These are phyloP conservation scores for Sarcomyxa edulis DNA, from an alignment of 768 basidiomycete genomes.

Conservation along the genomic window DNA sequence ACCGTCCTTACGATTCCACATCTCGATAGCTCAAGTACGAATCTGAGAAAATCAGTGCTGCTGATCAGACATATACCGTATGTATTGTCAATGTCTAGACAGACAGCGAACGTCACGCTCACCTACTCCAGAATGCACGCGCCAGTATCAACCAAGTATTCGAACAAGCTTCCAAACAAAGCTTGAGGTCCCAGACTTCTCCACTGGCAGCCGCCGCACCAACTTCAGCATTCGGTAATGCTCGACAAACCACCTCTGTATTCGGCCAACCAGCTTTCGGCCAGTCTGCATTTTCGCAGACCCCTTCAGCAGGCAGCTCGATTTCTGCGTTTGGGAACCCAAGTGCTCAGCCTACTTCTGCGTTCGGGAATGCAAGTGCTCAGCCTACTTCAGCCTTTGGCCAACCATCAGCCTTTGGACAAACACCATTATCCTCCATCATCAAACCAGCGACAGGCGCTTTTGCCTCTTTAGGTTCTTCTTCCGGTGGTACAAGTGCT, in stretches of 20 bases:
- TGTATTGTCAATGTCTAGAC: constrained; percentile 6
- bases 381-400: constrained; percentile 29
- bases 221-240: constrained; percentile 16
- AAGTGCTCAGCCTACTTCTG: constrained; percentile 20
- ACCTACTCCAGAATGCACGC: constrained; percentile 35
- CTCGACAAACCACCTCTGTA: constrained; percentile 15
- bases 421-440: constrained; percentile 24
- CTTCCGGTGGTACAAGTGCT: constrained; percentile 19
- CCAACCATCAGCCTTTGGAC: constrained; percentile 25
- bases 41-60: constrained; percentile 43
- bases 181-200: constrained; percentile 17
- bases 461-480: constrained; percentile 36
- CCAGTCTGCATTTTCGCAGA: constrained; percentile 24
- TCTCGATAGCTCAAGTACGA: constrained; percentile 51
- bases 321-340: constrained; percentile 33
- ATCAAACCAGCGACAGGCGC: constrained; percentile 49
- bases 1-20: neutral
- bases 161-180: constrained; percentile 46
- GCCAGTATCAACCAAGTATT: constrained; percentile 44
- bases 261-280: constrained; percentile 35
- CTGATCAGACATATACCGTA: constrained; percentile 43
- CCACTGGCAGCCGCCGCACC: constrained; percentile 11
- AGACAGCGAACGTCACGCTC: neutral
- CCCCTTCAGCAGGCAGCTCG: constrained; percentile 10
- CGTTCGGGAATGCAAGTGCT: constrained; percentile 24